Percentiles rank a stretch among this genome's conserved stretches.
Conservation (phyloP, 257 asterid genomes). For the Solanum dulcamara region DNA sequence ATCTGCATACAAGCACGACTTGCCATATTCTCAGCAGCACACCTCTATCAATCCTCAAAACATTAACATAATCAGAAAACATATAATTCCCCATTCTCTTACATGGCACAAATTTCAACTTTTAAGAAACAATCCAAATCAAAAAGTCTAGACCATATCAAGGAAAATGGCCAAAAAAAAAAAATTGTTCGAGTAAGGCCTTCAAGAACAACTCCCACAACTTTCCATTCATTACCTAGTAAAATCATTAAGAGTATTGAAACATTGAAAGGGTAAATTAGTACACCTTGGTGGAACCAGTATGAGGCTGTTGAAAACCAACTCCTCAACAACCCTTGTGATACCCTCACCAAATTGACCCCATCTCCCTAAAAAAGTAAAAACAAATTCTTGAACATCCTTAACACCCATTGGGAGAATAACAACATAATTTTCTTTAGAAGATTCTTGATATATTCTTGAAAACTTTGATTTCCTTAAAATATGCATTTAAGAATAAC, state of each 20-base stretch:
- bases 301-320: slow-evolving; percentile 70
- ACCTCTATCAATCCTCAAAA: no score
- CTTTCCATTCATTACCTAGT: background rate
- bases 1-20: background rate
- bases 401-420: background rate
- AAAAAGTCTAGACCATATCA: background rate
- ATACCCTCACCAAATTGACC: slow-evolving; percentile 46
- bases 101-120: background rate
- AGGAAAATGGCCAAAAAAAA: background rate
- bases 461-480: background rate
- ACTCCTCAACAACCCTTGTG: slow-evolving; percentile 75
- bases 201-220: background rate
- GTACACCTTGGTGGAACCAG: slow-evolving; percentile 81
- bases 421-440: background rate
- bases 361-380: slow-evolving; percentile 26
- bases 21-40: background rate
- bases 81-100: background rate
- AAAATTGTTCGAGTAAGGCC: background rate
- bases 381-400: background rate
- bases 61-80: background rate
- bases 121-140: background rate
- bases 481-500: background rate
- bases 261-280: no score
- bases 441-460: background rate
- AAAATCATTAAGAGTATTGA: background rate